Conservation (phyloP, 192 early-diverging fungal genomes). For the Allomyces arbusculus region DNA sequence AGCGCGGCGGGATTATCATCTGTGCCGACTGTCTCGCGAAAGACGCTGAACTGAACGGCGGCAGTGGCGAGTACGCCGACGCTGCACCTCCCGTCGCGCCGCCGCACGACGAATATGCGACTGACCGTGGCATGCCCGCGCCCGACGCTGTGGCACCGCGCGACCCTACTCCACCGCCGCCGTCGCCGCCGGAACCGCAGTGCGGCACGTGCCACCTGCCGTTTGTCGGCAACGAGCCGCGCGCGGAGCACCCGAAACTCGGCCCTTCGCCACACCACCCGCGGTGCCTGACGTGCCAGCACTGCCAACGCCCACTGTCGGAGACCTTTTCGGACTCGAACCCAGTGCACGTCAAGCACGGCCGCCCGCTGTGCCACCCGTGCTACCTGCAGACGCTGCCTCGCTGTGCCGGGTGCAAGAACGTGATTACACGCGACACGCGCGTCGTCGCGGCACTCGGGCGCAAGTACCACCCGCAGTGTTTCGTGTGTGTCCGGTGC, state of each 20-base stretch:
- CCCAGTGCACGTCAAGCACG: not conserved
- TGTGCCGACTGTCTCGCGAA: not conserved
- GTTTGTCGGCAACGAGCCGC: not conserved
- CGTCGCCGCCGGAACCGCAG: not conserved
- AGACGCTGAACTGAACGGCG: not conserved
- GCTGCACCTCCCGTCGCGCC: not conserved
- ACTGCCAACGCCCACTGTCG: not conserved
- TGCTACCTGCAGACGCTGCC: not conserved
- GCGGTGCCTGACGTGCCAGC: not conserved
- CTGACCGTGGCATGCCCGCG: not conserved
- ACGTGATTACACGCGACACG: not conserved
- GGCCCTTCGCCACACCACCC: not conserved
- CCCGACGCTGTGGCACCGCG: no score
- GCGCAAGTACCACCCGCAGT: not conserved
- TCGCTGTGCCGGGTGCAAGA: not conserved
- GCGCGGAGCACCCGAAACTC: not conserved
- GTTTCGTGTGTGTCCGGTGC: conserved; percentile 15
- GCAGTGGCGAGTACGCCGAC: not conserved
- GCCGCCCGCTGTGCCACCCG: not conserved
- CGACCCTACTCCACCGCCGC: no score
- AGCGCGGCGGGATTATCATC: not conserved
- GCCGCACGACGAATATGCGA: not conserved
- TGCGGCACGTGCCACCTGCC: not conserved
- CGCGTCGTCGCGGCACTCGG: not conserved
- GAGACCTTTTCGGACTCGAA: not conserved